These are phyloP conservation scores for Cotoneaster glaucophyllus DNA, from an alignment of 306 rosid genomes.

Conservation along the genomic window DNA sequence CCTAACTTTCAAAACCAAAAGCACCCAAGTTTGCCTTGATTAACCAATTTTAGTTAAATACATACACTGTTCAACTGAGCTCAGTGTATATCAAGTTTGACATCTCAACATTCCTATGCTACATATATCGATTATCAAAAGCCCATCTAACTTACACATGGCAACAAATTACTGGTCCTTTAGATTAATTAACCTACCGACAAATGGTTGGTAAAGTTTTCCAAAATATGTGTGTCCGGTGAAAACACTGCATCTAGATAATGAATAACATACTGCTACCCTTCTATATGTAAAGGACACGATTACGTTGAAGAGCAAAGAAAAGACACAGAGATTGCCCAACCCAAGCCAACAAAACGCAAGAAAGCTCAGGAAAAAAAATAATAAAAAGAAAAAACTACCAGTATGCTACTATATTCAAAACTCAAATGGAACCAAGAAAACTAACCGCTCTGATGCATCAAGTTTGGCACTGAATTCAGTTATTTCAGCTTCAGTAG, in stretches of 20 bases:
- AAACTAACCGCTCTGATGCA: conserved; percentile 68
- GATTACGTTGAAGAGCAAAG: neutral
- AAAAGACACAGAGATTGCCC: neutral
- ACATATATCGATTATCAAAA: neutral
- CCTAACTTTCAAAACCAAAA: neutral
- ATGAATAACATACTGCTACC: neutral
- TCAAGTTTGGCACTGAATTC: conserved; percentile 66
- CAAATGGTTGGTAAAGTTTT: neutral
- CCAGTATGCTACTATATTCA: neutral
- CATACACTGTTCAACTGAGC: neutral
- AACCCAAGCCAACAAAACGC: too few relatives aligned
- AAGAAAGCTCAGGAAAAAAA: neutral
- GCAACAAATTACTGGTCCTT: neutral
- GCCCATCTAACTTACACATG: neutral
- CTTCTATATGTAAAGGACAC: neutral
- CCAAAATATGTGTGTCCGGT: neutral
- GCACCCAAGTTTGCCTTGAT: neutral
- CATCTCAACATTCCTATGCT: neutral
- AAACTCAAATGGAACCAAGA: neutral
- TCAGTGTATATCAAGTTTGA: neutral
- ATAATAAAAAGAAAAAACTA: too few relatives aligned
- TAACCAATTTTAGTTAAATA: neutral
- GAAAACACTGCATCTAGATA: neutral
- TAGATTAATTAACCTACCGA: neutral
- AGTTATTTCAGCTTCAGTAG: conserved; percentile 74